These are phyloP conservation scores for Yarrowia phangngaensis DNA, from an alignment of 805 yeast species.

Conservation along the genomic window DNA sequence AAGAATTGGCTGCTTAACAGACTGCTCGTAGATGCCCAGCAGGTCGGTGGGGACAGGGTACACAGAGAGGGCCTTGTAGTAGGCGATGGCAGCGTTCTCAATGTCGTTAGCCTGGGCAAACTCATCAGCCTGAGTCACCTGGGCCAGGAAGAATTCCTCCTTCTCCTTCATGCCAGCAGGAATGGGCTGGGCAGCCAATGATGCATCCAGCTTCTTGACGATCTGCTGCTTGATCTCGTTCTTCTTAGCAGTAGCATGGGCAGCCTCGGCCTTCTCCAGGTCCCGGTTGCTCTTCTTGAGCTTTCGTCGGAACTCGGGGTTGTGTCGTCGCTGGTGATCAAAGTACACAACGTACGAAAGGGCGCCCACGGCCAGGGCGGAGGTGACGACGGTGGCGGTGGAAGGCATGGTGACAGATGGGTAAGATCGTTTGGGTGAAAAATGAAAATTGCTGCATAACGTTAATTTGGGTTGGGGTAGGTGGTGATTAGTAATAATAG, in stretches of 20 bases:
- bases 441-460: too few relatives aligned
- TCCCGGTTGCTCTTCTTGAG: conserved; percentile 61
- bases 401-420: too few relatives aligned
- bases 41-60: conserved; percentile 95
- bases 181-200: conserved; percentile 67
- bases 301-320: conserved; percentile 72
- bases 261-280: conserved; percentile 56
- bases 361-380: conserved; percentile 37
- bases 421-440: too few relatives aligned
- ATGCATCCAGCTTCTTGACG: conserved; percentile 57
- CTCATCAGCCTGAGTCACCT: conserved; percentile 83
- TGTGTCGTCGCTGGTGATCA: conserved; percentile 85
- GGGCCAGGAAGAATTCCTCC: conserved; percentile 75
- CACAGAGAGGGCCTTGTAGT: conserved; percentile 88
- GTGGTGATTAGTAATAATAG: too few relatives aligned
- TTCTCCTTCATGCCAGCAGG: conserved; percentile 66
- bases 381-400: conserved; percentile 36
- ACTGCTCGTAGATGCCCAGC: conserved; percentile 82
- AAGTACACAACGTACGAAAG: conserved; percentile 73
- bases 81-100: conserved; percentile 78
- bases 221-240: conserved; percentile 54
- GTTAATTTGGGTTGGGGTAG: too few relatives aligned
- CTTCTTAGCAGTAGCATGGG: conserved; percentile 56
- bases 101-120: conserved; percentile 58
- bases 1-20: conserved; percentile 75